These are phyloP conservation scores for Boletus rubescentipes DNA, from an alignment of 768 basidiomycete genomes.

Conservation along the genomic window DNA sequence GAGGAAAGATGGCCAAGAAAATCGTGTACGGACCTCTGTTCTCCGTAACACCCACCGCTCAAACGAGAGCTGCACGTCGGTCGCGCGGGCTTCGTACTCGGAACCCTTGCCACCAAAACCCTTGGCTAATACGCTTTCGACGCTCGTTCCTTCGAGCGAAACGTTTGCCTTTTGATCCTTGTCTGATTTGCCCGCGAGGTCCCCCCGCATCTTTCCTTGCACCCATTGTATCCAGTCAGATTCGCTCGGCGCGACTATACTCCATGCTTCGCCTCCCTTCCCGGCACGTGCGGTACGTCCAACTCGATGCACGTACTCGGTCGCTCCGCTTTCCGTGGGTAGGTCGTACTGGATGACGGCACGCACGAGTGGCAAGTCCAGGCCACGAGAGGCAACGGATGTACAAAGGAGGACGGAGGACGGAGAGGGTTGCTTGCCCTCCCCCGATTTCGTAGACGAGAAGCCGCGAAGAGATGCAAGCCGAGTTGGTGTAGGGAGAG, in stretches of 20 bases:
- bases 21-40: conserved; percentile 56
- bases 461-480: conserved; percentile 83
- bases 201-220: conserved; percentile 73
- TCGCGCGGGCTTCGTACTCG: conserved; percentile 88
- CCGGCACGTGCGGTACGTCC: conserved; percentile 97
- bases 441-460: conserved; percentile 43
- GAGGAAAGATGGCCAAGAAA: not conserved
- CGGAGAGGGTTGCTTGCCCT: conserved; percentile 29
- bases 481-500: conserved; percentile 77
- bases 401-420: conserved; percentile 84
- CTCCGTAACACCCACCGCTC: conserved; percentile 86
- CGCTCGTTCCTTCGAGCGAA: conserved; percentile 55
- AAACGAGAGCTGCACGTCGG: conserved; percentile 92
- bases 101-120: conserved; percentile 85
- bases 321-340: conserved; percentile 94
- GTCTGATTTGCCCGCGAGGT: conserved; percentile 29
- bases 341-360: conserved; percentile 96
- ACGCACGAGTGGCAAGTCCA: conserved; percentile 91
- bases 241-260: conserved; percentile 86
- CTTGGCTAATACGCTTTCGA: conserved; percentile 68
- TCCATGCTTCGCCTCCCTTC: conserved; percentile 94
- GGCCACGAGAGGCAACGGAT: conserved; percentile 96
- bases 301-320: conserved; percentile 95
- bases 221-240: conserved; percentile 90
- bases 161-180: conserved; percentile 40